Evolutionary conservation across 2,329 filamentous ascomycete species (phyloP), one percentile per base, ranked within the genome.

Genomic region (Exophiala bonariae): DNA sequence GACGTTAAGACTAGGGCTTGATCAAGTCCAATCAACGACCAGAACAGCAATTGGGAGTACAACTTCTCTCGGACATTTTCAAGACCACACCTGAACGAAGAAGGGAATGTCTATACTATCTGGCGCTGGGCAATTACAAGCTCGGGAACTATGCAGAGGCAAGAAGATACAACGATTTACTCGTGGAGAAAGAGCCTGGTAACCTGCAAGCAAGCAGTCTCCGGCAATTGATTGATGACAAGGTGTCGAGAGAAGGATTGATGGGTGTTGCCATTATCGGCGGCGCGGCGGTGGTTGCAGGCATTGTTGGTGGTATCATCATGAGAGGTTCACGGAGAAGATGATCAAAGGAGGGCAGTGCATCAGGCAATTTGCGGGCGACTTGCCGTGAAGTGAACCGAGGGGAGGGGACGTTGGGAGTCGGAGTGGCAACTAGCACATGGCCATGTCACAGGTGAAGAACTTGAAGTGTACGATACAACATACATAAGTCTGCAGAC

Each of bases 81-180:
- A 89, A 92, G 66, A 85, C 85, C 49, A 87, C 89, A 28, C 90
- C 89, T 58, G 93, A 97, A 70, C 88, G 93, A 61, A 86, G 93
- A 64, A 86, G 93, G 63, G 93, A 99, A 79, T 99, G 93, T 66
- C 87, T 99, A 52, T 99, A 96, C 77, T 99, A 99, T 72, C 84
- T 99, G 44, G 93, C 89, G 19, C 81, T 99, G 23, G 93, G 93
- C 55, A 96, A 97, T 77, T 97, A 92, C 81, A 97, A 97, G 76
- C 82, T 99, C 37, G 92, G 91, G 53, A 97, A 96, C 78, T 99
- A 96, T 69, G 90, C 85, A 52, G 93, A 99, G 66, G 92, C 92
- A 50, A 80, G 92, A 63, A 81, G 89, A 64, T 97, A 97, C 73
- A 99, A 99, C 69, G 92, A 97, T 64, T 78, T 92, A 40, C 76